Base-by-base conservation (phyloP, 805 yeast genomes). In the Saturnispora saitoi region DNA sequence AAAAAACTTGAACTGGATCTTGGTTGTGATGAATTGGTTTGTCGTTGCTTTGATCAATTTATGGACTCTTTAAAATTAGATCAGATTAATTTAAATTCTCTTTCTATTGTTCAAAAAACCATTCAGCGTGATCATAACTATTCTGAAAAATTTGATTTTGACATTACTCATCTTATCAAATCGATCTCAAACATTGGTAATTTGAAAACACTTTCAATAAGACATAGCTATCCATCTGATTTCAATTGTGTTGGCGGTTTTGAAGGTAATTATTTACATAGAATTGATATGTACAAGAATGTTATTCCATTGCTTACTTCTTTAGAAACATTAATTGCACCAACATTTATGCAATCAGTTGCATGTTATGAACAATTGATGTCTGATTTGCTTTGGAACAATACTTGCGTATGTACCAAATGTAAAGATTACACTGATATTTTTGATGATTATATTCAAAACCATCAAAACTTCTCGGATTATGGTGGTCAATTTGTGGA, bases 291-390 rank as follows among this genome's bases (percentile, higher is more conserved):
- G 11, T 82, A 73, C 55, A 70, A 71, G 22, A 60, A 64, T 0
- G 64, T 73, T 0, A 58, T 83, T 4, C 85, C 86, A 0, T 57
- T 68, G 14, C 54, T 77, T 28, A 56, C 56, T 12, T 57, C 66
- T 2, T 65, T 78, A 39, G 64, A 73, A 42, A 67, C 68, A 1
- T 58, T 85, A 12, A 64, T 76, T 4, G 70, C 80, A 0, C 88
- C 90, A 2, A 77, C 78, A 4, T 69, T 82, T 47, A 60, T 85
- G 53, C 78, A 80, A 49, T 66, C 80, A 0, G 65, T 81, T 19
- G 69, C 87, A 0, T 77, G 86, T 52, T 85, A 83, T 59, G 95
- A 85, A 54, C 81, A 81, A 48, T 60, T 81, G 6, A 78, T 80
- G 59, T 83, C 86, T 42, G 84, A 81, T 52, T 54, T 85, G 45